Percentiles rank a stretch among this genome's conserved stretches.
phyloP scores from a whole-genome alignment of 2,329 filamentous ascomycete genomes.

The Colletotrichum trifolii region DNA sequence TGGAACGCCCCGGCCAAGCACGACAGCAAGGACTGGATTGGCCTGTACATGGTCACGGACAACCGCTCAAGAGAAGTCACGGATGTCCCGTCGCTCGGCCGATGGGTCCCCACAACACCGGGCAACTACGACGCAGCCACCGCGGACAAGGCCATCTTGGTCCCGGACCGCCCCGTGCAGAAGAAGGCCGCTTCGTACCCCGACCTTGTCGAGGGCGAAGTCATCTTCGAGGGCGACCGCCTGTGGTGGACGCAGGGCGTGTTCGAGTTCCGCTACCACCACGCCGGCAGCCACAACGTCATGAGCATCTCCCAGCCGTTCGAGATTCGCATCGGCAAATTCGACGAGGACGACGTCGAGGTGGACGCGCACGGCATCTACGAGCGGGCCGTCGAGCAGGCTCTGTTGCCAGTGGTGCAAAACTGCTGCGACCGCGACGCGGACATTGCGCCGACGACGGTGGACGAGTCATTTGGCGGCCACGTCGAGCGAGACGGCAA shows the following conservation, averaged over 20 bases:
- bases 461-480: constrained; percentile 85
- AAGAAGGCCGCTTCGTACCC: constrained; percentile 61
- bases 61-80: constrained; percentile 89
- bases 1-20: constrained; percentile 93
- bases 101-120: constrained; percentile 86
- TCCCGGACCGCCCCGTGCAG: constrained; percentile 71
- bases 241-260: constrained; percentile 97
- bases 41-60: constrained; percentile 94
- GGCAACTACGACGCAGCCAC: constrained; percentile 80
- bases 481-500: constrained; percentile 89
- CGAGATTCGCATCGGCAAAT: constrained; percentile 84
- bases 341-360: constrained; percentile 79
- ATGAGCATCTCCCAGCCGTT: constrained; percentile 96
- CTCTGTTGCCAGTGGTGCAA: constrained; percentile 83
- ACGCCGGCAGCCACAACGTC: constrained; percentile 90
- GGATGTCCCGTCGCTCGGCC: constrained; percentile 84
- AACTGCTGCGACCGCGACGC: constrained; percentile 95
- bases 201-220: constrained; percentile 79
- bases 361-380: constrained; percentile 69
- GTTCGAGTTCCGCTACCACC: constrained; percentile 97
- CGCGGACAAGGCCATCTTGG: constrained; percentile 80
- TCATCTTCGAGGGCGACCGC: constrained; percentile 91
- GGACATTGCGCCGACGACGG: constrained; percentile 84
- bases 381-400: constrained; percentile 77
- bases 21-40: constrained; percentile 93